Conservation (phyloP, 2,329 filamentous ascomycete genomes). For the Pseudogymnoascus sp. region DNA sequence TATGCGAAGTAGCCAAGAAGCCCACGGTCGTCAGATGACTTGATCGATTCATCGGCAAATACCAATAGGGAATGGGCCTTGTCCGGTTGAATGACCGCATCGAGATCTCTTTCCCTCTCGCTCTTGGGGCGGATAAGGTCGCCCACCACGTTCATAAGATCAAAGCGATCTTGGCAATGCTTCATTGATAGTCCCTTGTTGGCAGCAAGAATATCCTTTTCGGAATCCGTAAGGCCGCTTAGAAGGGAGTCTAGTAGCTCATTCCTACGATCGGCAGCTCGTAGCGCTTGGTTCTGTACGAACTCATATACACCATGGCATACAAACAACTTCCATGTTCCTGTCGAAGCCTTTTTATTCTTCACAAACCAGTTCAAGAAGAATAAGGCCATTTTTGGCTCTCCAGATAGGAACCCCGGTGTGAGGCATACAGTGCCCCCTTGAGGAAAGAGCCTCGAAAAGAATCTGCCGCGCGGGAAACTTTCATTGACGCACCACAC, state of each 20-base stretch:
- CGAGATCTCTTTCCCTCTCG: slow-evolving; percentile 4
- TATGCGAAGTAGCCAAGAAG: slow-evolving; percentile 56
- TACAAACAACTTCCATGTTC: slow-evolving; percentile 19
- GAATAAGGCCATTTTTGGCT: slow-evolving; percentile 33
- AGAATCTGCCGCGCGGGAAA: slow-evolving; percentile 29
- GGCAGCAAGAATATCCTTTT: slow-evolving; percentile 21
- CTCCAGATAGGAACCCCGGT: slow-evolving; percentile 42
- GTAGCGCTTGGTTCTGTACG: slow-evolving; percentile 24
- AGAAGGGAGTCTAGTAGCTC: slow-evolving; percentile 17
- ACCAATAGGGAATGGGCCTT: slow-evolving; percentile 35
- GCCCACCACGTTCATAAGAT: slow-evolving; percentile 2
- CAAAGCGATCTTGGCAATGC: slow-evolving; percentile 21
- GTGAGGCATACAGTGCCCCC: slow-evolving; percentile 41
- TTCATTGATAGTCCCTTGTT: slow-evolving; percentile 21
- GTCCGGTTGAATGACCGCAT: slow-evolving; percentile 20
- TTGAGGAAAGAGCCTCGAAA: slow-evolving; percentile 37
- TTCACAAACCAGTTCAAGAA: slow-evolving; percentile 37
- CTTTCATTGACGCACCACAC: slow-evolving; percentile 23
- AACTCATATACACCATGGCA: slow-evolving; percentile 24
- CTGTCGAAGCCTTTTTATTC: slow-evolving; percentile 14
- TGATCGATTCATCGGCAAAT: slow-evolving; percentile 41
- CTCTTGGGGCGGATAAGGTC: not conserved
- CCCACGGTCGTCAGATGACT: slow-evolving; percentile 53
- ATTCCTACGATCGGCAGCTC: slow-evolving; percentile 24
- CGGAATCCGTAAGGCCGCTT: slow-evolving; percentile 16